Base-by-base conservation (phyloP, 352 stramenopile species). In the Thraustochytrium sp. region DNA sequence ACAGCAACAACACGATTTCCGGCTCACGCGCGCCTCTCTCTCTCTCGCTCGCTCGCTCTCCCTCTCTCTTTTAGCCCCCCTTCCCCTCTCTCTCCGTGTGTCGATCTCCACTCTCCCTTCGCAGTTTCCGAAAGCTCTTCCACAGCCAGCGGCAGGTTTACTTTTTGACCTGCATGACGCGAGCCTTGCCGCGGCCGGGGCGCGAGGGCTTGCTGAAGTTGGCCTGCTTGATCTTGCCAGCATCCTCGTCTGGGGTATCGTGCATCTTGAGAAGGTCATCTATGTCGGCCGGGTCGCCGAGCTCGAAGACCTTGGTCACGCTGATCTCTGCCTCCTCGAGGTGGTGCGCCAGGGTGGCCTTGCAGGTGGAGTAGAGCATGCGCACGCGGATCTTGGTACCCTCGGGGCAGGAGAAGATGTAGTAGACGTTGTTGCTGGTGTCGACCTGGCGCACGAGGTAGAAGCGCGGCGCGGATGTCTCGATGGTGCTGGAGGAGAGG, bases 341-440 rank as follows among this genome's bases (percentile, higher is more conserved):
- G 68, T 80, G 68, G 37, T 61, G 46, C 37, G 46, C 34, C 5
- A 80, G 8, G 29, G 68, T 80, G 4, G 31, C 31, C 53, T 80
- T 80, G 37, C 65, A 80, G 36, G 68, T 80, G 0, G 68, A 80
- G 38, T 80, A 80, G 26, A 80, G 42, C 68, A 80, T 80, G 29
- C 68, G 48, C 48, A 51, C 11, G 23, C 44, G 42, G 31, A 80
- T 75, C 51, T 80, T 80, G 44, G 68, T 80, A 8, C 53, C 53
- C 38, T 80, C 42, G 9, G 68, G 68, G 68, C 68, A 80, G 23
- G 68, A 80, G 44, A 80, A 80, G 38, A 80, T 53, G 53, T 34
- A 64, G 34, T 63, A 80, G 44, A 80, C 46, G n/a, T 68, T 80
- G 48, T 53, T 26, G 48, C 48, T 65, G 26, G 48, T 49, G 29